Evolutionary conservation across 2,329 filamentous ascomycete species (phyloP), one percentile per base, ranked within the genome.

Genomic region (Aspergillus persii): DNA sequence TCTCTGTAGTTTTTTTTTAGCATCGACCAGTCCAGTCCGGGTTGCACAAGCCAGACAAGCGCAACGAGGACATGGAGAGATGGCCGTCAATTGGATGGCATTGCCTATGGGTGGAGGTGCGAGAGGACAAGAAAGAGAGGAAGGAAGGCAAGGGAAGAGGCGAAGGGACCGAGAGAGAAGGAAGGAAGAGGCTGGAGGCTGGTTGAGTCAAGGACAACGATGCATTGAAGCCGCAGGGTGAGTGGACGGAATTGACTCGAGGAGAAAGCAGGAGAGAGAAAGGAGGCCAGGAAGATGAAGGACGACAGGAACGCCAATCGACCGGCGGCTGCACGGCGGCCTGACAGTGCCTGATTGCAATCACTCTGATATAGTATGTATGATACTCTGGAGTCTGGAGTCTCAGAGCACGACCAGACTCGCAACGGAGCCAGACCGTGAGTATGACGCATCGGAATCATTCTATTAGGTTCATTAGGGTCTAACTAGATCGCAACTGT

Each of bases 291-390:
- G 26, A 47, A 44, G 44, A 57, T 4, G 50, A 30, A 48, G 31
- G 54, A 41, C 23, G 26, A 30, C 26, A 50, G 31, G 60, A 46
- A 27, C 26, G 41, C 11, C 18, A 50, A 55, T 47, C 8, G 50
- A 47, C 48, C 46, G 29, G 39, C 58, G 54, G 55, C 54, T 63
- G 67, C 66, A 69, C 61, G 57, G 66, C 67, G 67, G 67, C 67
- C 67, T 69, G 67, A 69, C 56, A 59, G 63, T 65, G 66, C 66
- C 63, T 68, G 66, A 67, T 36, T 36, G 3, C 11, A 3, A 52
- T 23, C 18, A 23, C 18, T 23, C 18, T 23, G 18, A 23, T 23
- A 23, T 23, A 23, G 18, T 23, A 23, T 23, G 18, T 23, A 23
- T 23, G 18, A 23, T 23, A 23, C 18, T 23, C 18, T 23, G 18